phyloP scores from a whole-genome alignment of 805 yeast species.

The Naumovozyma dairenensis region DNA sequence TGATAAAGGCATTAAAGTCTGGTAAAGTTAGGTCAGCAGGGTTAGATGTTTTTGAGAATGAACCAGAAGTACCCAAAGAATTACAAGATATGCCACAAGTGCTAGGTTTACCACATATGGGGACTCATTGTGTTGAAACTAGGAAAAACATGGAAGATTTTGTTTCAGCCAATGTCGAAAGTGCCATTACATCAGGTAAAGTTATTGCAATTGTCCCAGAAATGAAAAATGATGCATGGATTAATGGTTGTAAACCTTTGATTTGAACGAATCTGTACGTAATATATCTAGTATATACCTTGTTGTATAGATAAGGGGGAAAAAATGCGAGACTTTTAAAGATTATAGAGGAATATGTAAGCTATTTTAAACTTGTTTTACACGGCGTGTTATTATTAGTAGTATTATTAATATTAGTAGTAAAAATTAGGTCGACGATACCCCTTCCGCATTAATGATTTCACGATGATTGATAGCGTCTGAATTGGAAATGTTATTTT shows the following conservation, averaged over 20 bases:
- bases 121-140: slow-evolving; percentile 70
- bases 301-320: slow-evolving; percentile 1
- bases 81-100: slow-evolving; percentile 54
- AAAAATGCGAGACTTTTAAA: no score
- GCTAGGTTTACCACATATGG: slow-evolving; percentile 82
- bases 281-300: not conserved
- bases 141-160: slow-evolving; percentile 71
- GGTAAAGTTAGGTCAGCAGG: slow-evolving; percentile 65
- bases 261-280: not conserved
- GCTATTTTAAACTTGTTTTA: no score
- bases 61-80: slow-evolving; percentile 62
- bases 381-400: no score
- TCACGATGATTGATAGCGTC: no score
- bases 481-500: no score
- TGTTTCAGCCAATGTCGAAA: slow-evolving; percentile 57
- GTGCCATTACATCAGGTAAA: slow-evolving; percentile 53
- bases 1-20: slow-evolving; percentile 44
- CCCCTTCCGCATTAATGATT: no score
- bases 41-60: slow-evolving; percentile 66
- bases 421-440: no score
- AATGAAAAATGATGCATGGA: slow-evolving; percentile 32
- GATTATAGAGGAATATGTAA: no score
- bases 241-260: slow-evolving; percentile 5
- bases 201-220: slow-evolving; percentile 80
- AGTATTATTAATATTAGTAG: no score